A percentile compares a stretch with the other conserved stretches of the same genome.
These are phyloP conservation scores for Zygoascus flipseniorum DNA, from an alignment of 805 yeast genomes.

Conservation along the genomic window DNA sequence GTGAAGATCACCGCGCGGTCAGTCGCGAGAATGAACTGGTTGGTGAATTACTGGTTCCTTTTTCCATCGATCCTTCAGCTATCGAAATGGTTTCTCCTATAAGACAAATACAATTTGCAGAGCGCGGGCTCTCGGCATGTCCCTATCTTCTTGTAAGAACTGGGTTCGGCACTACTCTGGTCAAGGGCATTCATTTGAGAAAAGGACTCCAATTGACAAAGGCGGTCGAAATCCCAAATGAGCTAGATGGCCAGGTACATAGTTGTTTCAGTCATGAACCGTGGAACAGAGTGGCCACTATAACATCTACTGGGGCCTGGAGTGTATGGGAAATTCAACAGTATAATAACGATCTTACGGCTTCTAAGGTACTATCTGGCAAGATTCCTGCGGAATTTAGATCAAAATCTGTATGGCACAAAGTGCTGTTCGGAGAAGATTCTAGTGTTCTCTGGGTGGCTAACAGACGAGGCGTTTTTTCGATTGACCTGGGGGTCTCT, in stretches of 20 bases:
- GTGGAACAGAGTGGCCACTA: constrained; percentile 24
- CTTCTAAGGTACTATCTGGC: background rate
- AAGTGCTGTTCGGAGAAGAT: background rate
- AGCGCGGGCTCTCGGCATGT: constrained; percentile 7
- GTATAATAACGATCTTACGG: background rate
- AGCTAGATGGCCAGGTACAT: constrained; percentile 24
- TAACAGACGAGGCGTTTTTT: background rate
- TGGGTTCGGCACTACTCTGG: constrained; percentile 7
- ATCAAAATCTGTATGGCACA: background rate
- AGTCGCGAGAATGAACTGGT: background rate
- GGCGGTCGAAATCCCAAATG: background rate
- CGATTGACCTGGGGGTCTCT: background rate
- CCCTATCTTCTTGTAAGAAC: constrained; percentile 15
- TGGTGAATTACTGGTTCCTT: constrained; percentile 3
- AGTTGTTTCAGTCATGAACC: constrained; percentile 31
- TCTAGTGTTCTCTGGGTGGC: background rate
- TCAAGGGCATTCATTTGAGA: background rate
- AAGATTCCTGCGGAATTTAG: background rate
- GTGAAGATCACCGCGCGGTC: background rate
- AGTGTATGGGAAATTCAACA: constrained; percentile 26
- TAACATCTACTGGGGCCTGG: constrained; percentile 40
- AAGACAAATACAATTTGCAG: constrained; percentile 13
- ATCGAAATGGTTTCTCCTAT: constrained; percentile 9
- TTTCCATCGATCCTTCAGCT: background rate
- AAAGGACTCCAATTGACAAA: background rate